Base-by-base conservation (phyloP, 805 yeast genomes). In the Candida manassasensis region DNA sequence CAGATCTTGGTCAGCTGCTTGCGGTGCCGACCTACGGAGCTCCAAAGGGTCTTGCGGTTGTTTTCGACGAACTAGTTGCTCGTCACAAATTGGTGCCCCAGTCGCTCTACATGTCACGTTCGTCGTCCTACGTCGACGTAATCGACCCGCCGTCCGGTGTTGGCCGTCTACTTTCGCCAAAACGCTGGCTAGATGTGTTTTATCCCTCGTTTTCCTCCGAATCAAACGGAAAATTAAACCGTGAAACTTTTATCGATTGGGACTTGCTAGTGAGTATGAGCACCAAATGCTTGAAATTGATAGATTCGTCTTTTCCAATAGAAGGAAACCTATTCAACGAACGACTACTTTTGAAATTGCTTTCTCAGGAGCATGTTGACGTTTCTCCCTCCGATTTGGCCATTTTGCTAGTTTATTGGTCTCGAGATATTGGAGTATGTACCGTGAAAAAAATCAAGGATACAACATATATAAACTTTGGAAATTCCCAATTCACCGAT, bases 11-110 rank as follows among this genome's bases (percentile, higher is more conserved):
- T 2, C 46, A 42, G 13, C 34, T 29, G 7, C 44, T 66, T 22
- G 37, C 54, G 4, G 36, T 61, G 11, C 60, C 65, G 0, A 37
- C 43, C 1, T 53, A 50, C 32, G 70, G 69, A 3, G 46, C 47
- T 25, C 71, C 71, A 2, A 42, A 48, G 28, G 38, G 55, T 12
- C 36, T 66, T 3, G 50, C 44, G 3, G 24, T 37, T 11, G 49
- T 62, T 1, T 32, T 66, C 16, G 32, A 51, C 6, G 60, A 55
- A 26, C 48, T 63, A 26, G 49, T 60, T 2, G 29, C 13, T 4
- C 21, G 40, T 12, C 44, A 44, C 21, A 27, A 32, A 3, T 34
- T 60, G 9, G 32, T 59, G 1, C 60, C 63, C 0, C 41, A 39
- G 10, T 40, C 52, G 1, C 12, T 32, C 3, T 52, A 42, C 18